Percentiles rank a stretch among this genome's conserved stretches.
These are phyloP conservation scores for Aspergillus clavatus DNA, from an alignment of 2,329 filamentous ascomycete genomes.

Conservation along the genomic window DNA sequence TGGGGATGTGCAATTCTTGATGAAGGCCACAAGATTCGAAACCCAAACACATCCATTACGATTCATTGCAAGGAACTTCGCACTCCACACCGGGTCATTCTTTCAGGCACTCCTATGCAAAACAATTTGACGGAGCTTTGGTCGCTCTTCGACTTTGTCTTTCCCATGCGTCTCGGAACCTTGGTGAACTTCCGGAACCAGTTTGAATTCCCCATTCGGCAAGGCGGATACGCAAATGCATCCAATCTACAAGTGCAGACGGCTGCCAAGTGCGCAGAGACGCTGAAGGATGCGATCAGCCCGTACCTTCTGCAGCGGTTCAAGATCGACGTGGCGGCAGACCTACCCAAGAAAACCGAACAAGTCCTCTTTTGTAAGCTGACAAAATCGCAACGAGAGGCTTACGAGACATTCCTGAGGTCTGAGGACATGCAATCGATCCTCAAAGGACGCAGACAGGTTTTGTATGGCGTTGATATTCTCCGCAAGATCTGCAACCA, in stretches of 20 bases:
- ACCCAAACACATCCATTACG: constrained; percentile 90
- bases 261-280: constrained; percentile 88
- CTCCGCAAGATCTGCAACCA: constrained; percentile 97
- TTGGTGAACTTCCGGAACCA: constrained; percentile 84
- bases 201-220: constrained; percentile 89
- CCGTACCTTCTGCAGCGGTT: constrained; percentile 88
- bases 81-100: constrained; percentile 83
- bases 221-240: constrained; percentile 92
- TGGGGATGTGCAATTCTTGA: constrained; percentile 95
- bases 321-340: constrained; percentile 89
- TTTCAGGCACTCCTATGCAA: constrained; percentile 96
- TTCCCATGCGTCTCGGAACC: constrained; percentile 89
- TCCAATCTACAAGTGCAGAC: constrained; percentile 92
- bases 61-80: constrained; percentile 91
- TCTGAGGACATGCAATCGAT: constrained; percentile 87
- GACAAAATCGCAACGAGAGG: constrained; percentile 69
- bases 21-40: constrained; percentile 96
- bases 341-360: constrained; percentile 92
- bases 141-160: constrained; percentile 97
- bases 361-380: constrained; percentile 95
- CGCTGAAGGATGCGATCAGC: constrained; percentile 86
- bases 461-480: constrained; percentile 84
- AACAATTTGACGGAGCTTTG: constrained; percentile 94
- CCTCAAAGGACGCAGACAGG: constrained; percentile 66
- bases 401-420: constrained; percentile 73